Conservation (phyloP, 805 yeast species). For the Yamadazyma endophytica region DNA sequence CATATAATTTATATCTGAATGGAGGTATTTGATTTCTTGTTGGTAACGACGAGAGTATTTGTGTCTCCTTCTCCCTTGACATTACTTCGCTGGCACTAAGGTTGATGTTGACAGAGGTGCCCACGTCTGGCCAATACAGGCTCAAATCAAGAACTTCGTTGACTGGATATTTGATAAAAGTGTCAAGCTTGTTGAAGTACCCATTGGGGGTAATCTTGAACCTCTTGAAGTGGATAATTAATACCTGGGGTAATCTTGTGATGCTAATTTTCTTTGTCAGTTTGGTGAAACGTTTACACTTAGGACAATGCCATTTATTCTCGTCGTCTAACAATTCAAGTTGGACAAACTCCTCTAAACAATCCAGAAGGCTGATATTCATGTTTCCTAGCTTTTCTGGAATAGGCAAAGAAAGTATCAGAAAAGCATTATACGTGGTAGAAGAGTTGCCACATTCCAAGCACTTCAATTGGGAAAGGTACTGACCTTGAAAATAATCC, state of each 20-base stretch:
- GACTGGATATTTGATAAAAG: slow-evolving; percentile 65
- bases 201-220: slow-evolving; percentile 52
- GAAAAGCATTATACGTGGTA: slow-evolving; percentile 81
- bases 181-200: slow-evolving; percentile 54
- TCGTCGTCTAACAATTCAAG: slow-evolving; percentile 72
- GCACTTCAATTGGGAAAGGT: slow-evolving; percentile 73
- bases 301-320: slow-evolving; percentile 82
- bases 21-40: slow-evolving; percentile 74
- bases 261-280: slow-evolving; percentile 69
- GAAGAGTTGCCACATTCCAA: slow-evolving; percentile 70
- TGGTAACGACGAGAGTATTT: slow-evolving; percentile 49
- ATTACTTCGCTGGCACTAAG: slow-evolving; percentile 14
- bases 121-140: slow-evolving; percentile 63
- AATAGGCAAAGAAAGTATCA: slow-evolving; percentile 75
- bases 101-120: slow-evolving; percentile 20
- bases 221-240: slow-evolving; percentile 82
- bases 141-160: slow-evolving; percentile 55
- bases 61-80: slow-evolving; percentile 39
- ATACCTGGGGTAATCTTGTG: slow-evolving; percentile 71
- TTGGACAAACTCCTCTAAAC: slow-evolving; percentile 73
- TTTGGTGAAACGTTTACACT: slow-evolving; percentile 58
- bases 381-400: slow-evolving; percentile 41
- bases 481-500: slow-evolving; percentile 86
- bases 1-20: slow-evolving; percentile 70
- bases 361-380: slow-evolving; percentile 47